Percentiles rank a stretch among this genome's conserved stretches.
These are phyloP conservation scores for Trapa bicornis DNA, from an alignment of 345 rosid species.

Conservation along the genomic window DNA sequence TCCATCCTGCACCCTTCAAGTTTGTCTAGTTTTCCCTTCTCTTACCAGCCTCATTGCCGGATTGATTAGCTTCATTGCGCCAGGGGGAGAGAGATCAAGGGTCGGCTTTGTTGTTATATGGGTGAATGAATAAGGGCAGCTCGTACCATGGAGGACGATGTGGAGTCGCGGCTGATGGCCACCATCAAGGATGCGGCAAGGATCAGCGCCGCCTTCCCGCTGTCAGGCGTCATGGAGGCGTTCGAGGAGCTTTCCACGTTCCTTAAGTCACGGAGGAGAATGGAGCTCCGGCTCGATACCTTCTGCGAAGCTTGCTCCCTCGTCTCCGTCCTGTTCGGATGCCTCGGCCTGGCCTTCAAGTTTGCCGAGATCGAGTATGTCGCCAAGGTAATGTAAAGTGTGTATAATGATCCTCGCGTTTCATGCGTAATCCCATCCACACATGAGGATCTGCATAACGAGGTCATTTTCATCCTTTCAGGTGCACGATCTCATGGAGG, in stretches of 20 bases:
- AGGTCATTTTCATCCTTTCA: background rate
- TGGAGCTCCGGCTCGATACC: constrained; percentile 19
- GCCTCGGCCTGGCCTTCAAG: constrained; percentile 19
- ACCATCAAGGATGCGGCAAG: constrained; percentile 6
- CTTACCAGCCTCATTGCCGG: background rate
- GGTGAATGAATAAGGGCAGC: background rate
- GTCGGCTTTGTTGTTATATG: background rate
- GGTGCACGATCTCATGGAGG: constrained; percentile 10
- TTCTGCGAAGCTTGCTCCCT: constrained; percentile 15
- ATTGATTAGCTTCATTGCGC: background rate
- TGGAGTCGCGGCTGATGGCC: constrained; percentile 14
- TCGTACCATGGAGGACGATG: constrained; percentile 8
- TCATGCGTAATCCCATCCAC: too few species aligned
- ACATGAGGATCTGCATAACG: too few species aligned
- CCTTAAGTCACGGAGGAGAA: constrained; percentile 9
- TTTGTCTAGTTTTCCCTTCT: background rate
- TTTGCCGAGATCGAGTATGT: constrained; percentile 14
- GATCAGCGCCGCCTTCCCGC: constrained; percentile 15
- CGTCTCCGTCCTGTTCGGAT: constrained; percentile 13
- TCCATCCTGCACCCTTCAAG: too few species aligned
- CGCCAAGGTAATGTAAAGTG: background rate
- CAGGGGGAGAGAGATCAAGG: background rate
- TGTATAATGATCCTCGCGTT: too few species aligned
- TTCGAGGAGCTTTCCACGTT: constrained; percentile 53
- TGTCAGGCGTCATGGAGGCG: constrained; percentile 43